Conservation (phyloP, 371 early-diverging fungal genomes). For the Choanephora cucurbitarum region DNA sequence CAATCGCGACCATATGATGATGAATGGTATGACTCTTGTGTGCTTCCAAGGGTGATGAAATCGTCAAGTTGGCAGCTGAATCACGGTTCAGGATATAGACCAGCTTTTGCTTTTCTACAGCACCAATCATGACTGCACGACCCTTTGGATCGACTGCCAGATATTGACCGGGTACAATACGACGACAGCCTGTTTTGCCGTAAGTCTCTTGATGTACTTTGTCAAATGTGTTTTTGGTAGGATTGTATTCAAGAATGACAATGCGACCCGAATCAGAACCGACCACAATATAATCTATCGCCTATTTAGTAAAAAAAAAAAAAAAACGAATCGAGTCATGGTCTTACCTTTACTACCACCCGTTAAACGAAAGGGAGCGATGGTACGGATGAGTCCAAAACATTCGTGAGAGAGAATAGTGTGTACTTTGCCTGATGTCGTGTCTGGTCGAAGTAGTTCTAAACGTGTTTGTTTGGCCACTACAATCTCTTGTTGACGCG, state of each 20-base stretch:
- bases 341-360: constrained; percentile 72
- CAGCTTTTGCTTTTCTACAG: constrained; percentile 92
- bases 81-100: constrained; percentile 96
- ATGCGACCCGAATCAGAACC: constrained; percentile 93
- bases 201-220: constrained; percentile 92
- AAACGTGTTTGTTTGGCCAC: constrained; percentile 81
- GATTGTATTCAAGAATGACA: constrained; percentile 89
- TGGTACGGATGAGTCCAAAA: constrained; percentile 86
- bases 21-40: constrained; percentile 81
- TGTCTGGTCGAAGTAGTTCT: constrained; percentile 82
- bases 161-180: constrained; percentile 95
- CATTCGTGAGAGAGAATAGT: constrained; percentile 75
- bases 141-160: constrained; percentile 96
- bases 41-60: constrained; percentile 96
- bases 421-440: constrained; percentile 80
- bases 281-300: constrained; percentile 90
- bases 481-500: constrained; percentile 88
- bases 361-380: constrained; percentile 75
- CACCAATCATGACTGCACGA: constrained; percentile 94
- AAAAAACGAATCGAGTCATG: background rate
- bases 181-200: constrained; percentile 92
- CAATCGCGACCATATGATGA: constrained; percentile 83
- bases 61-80: constrained; percentile 79
- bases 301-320: too few species aligned
- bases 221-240: constrained; percentile 71